Conservation (phyloP, 345 rosid genomes). For the Anacardium occidentale region DNA sequence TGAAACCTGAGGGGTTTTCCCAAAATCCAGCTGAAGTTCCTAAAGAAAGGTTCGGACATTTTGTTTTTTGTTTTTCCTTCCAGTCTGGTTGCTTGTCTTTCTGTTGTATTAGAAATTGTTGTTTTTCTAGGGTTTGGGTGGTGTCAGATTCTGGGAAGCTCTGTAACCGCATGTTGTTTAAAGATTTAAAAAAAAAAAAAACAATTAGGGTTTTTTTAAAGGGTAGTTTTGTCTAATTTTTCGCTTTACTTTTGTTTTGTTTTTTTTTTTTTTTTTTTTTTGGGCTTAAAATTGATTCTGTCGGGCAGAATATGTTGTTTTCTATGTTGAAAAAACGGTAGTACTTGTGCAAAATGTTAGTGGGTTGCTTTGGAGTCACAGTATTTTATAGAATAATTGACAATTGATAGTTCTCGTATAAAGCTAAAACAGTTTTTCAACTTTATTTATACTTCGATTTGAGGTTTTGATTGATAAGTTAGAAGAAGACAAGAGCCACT, state of each 20-base stretch:
- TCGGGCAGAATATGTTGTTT: slow-evolving; percentile 9
- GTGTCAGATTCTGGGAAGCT: slow-evolving; percentile 14
- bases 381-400: not conserved
- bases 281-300: not conserved
- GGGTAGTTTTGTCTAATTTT: not conserved
- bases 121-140: slow-evolving; percentile 12
- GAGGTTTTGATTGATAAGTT: not conserved
- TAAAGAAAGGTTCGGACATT: slow-evolving; percentile 61
- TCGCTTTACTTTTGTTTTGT: not conserved
- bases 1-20: slow-evolving; percentile 26
- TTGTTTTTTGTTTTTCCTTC: not conserved
- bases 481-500: not conserved
- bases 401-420: not conserved
- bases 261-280: not conserved
- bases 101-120: not conserved
- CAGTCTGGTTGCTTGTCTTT: not conserved
- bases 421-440: not conserved
- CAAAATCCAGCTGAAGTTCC: slow-evolving; percentile 37
- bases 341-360: not conserved
- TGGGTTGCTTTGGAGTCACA: slow-evolving; percentile 5
- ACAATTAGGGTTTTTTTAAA: not conserved
- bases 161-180: not conserved
- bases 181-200: no score
- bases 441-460: not conserved
- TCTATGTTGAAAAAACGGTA: not conserved